Percentiles rank a stretch among this genome's conserved stretches.
These are phyloP conservation scores for Coemansia sp. DNA, from an alignment of 192 early-diverging fungal species.

Conservation along the genomic window DNA sequence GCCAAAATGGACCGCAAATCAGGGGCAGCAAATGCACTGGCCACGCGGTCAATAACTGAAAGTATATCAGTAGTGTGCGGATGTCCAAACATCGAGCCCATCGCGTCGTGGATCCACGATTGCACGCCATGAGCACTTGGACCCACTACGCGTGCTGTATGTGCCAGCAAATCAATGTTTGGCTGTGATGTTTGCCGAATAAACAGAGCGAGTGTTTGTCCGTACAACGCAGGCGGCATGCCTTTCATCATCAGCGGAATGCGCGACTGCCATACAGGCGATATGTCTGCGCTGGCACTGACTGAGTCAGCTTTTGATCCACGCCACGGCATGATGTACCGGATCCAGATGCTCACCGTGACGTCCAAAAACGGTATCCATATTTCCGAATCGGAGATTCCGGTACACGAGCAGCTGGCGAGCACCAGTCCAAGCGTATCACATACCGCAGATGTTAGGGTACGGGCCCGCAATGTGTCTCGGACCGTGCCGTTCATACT, in stretches of 20 bases:
- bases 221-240: slow-evolving; percentile 32
- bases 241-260: slow-evolving; percentile 35
- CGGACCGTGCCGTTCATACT: slow-evolving; percentile 39
- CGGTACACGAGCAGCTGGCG: slow-evolving; percentile 17
- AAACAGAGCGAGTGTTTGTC: slow-evolving; percentile 26
- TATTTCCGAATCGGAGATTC: slow-evolving; percentile 23
- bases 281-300: slow-evolving; percentile 10
- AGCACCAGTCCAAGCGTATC: slow-evolving; percentile 27
- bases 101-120: slow-evolving; percentile 23
- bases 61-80: slow-evolving; percentile 23
- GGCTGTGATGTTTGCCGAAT: slow-evolving; percentile 17
- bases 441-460: slow-evolving; percentile 11
- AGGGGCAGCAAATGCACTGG: slow-evolving; percentile 23
- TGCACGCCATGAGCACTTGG: slow-evolving; percentile 8
- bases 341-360: slow-evolving; percentile 31
- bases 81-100: slow-evolving; percentile 16
- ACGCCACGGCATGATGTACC: slow-evolving; percentile 46
- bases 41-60: slow-evolving; percentile 31
- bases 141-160: neutral
- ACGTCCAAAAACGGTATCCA: slow-evolving; percentile 38
- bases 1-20: slow-evolving; percentile 35
- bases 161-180: slow-evolving; percentile 24
- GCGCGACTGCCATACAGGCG: slow-evolving; percentile 36
- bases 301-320: slow-evolving; percentile 5
- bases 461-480: slow-evolving; percentile 21